Conservation (phyloP, 495 filamentous ascomycete species). For the Penicillium desertorum region DNA sequence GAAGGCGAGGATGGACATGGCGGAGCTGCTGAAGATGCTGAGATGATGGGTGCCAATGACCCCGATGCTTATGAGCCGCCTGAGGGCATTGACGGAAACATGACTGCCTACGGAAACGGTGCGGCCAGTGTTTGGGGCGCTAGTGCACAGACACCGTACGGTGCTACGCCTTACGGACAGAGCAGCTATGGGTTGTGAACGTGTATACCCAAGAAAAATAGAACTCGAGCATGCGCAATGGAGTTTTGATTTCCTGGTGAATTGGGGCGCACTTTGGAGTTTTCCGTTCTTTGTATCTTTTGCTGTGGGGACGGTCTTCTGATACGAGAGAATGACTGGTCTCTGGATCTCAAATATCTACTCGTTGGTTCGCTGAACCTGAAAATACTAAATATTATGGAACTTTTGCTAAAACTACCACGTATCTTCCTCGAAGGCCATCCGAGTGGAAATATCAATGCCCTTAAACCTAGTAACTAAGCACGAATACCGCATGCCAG, state of each 20-base stretch:
- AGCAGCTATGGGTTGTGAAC: conserved; percentile 52
- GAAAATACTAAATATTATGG: conserved; percentile 7
- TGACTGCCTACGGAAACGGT: conserved; percentile 69
- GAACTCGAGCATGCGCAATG: conserved; percentile 26
- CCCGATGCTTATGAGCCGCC: conserved; percentile 59
- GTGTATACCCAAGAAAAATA: conserved; percentile 9
- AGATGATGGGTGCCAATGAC: conserved; percentile 62
- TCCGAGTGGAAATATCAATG: no score
- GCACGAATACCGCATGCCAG: no score
- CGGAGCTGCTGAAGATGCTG: conserved; percentile 47
- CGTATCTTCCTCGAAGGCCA: not conserved
- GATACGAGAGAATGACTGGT: conserved; percentile 6
- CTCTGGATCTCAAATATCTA: conserved; percentile 11
- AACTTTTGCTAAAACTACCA: not conserved
- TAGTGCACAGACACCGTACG: conserved; percentile 59
- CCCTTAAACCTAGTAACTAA: not conserved
- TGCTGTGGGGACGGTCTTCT: conserved; percentile 12
- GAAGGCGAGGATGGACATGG: conserved; percentile 46
- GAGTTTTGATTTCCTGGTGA: conserved; percentile 25
- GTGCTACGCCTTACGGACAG: conserved; percentile 69
- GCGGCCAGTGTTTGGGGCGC: conserved; percentile 65
- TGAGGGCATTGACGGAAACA: conserved; percentile 65
- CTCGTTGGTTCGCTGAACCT: conserved; percentile 1
- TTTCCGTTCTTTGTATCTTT: conserved; percentile 19
- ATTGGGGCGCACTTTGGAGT: conserved; percentile 31